Percentiles rank a stretch among this genome's conserved stretches.
phyloP scores from a whole-genome alignment of 768 basidiomycete species.

The Phlebiopsis gigantea region DNA sequence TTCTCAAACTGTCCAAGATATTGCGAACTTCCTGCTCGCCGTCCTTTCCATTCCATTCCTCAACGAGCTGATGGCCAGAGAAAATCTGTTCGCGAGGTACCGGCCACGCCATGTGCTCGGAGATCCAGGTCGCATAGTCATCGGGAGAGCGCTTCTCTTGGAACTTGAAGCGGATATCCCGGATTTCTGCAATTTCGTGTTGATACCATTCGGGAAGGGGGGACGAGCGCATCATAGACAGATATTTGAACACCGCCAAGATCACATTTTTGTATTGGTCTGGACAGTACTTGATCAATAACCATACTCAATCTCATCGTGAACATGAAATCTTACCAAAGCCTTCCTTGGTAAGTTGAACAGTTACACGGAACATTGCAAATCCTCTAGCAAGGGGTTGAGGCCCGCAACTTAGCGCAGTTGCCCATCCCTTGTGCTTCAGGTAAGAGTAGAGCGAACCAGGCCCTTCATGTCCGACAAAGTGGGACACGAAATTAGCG shows the following conservation, averaged over 20 bases:
- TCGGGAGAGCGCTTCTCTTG: constrained; percentile 80
- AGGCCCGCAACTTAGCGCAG: constrained; percentile 61
- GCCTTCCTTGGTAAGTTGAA: constrained; percentile 79
- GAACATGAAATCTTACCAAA: constrained; percentile 46
- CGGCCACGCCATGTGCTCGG: constrained; percentile 75
- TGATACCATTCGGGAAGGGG: constrained; percentile 63
- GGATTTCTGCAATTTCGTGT: constrained; percentile 67
- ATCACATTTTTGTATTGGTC: constrained; percentile 74
- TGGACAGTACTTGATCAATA: constrained; percentile 25
- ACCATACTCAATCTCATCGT: constrained; percentile 8
- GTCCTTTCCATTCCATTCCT: constrained; percentile 62
- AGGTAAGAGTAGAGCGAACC: constrained; percentile 90
- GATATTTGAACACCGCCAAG: constrained; percentile 71
- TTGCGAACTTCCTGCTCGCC: constrained; percentile 47
- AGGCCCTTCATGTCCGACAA: constrained; percentile 88
- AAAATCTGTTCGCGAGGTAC: constrained; percentile 75
- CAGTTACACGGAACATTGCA: constrained; percentile 81
- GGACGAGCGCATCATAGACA: constrained; percentile 61
- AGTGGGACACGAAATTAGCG: constrained; percentile 66
- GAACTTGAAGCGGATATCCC: constrained; percentile 77
- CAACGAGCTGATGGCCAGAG: constrained; percentile 62
- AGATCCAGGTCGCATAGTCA: constrained; percentile 69
- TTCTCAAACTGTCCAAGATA: constrained; percentile 53
- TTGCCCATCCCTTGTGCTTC: constrained; percentile 86
- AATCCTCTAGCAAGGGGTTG: constrained; percentile 77